Base-by-base conservation (phyloP, 2,329 filamentous ascomycete genomes). In the Ascochyta fabae region DNA sequence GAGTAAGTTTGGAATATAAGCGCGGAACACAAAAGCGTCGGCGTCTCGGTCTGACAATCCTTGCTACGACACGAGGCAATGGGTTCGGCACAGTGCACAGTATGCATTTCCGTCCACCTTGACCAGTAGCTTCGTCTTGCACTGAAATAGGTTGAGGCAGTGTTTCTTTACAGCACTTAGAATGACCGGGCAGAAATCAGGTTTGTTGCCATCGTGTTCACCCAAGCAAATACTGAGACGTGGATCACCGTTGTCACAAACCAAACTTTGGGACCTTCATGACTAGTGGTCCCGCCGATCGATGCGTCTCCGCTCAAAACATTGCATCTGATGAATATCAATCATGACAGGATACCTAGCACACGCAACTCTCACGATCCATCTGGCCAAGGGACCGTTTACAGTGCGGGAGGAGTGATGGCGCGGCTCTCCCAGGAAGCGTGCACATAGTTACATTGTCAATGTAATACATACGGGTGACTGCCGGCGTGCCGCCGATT, bases 1-100 rank as follows among this genome's bases (percentile, higher is more conserved):
- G 64, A 65, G 68, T 23, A 75, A 75, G 38, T 75, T 75, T 63
- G 73, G 73, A 39, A 53, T 71, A 16, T 72, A 63, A 43, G 31
- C 5, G 16, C 31, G 50, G 38, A 23, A 44, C 27, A 29, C 39
- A 27, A 26, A 35, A 16, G 36, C n/a, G 33, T 48, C 39, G 33
- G 44, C 38, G 10, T 43, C 33, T 38, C 36, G 29, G 10, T 38
- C 42, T 31, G 24, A 47, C 19, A 24, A 43, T 38, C 6, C 9
- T 26, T n/a, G 38, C 10, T n/a, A 41, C 33, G 16, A 22, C 33
- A 27, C 36, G 42, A 38, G 42, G 16, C 46, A 6, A 53, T 36
- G 27, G 36, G 24, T 46, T 27, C 23, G 35, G 42, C n/a, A 40
- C 49, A 29, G 34, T 22, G 27, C 22, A 16, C 3, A 19, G 19